Percentiles rank a stretch among this genome's conserved stretches.
phyloP scores from a whole-genome alignment of 2,329 filamentous ascomycete genomes.

The Drechslera avenae region DNA sequence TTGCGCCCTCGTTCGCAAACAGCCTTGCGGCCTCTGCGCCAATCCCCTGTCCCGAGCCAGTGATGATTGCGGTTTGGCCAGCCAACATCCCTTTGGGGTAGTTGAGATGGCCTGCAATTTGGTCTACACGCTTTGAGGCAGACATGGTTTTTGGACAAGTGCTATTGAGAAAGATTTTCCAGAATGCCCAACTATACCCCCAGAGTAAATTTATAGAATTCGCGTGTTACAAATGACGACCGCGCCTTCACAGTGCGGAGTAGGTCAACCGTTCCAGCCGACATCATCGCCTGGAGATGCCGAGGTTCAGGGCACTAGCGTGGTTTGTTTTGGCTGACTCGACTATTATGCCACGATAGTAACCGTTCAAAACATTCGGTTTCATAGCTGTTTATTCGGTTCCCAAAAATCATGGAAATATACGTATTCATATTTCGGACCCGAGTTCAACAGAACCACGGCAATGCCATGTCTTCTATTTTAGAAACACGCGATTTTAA shows the following conservation, averaged over 20 bases:
- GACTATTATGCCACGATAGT: too few species aligned
- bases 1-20: conserved; percentile 87
- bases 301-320: conserved; percentile 21
- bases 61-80: conserved; percentile 85
- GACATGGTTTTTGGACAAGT: conserved; percentile 15
- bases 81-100: conserved; percentile 79
- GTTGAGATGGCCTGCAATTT: conserved; percentile 80
- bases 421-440: too few species aligned
- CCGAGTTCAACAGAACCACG: too few species aligned
- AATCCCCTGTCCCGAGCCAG: conserved; percentile 84
- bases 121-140: conserved; percentile 59
- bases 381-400: too few species aligned
- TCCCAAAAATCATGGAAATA: too few species aligned
- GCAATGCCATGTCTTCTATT: too few species aligned
- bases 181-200: background rate
- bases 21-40: conserved; percentile 81
- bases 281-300: conserved; percentile 13
- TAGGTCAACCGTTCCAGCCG: conserved; percentile 18
- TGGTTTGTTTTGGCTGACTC: background rate
- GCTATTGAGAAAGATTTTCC: background rate
- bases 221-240: background rate
- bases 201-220: background rate
- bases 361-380: too few species aligned
- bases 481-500: too few species aligned
- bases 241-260: conserved; percentile 20